These are phyloP conservation scores for Tricholoma saponaceum DNA, from an alignment of 768 basidiomycete species.

Conservation along the genomic window DNA sequence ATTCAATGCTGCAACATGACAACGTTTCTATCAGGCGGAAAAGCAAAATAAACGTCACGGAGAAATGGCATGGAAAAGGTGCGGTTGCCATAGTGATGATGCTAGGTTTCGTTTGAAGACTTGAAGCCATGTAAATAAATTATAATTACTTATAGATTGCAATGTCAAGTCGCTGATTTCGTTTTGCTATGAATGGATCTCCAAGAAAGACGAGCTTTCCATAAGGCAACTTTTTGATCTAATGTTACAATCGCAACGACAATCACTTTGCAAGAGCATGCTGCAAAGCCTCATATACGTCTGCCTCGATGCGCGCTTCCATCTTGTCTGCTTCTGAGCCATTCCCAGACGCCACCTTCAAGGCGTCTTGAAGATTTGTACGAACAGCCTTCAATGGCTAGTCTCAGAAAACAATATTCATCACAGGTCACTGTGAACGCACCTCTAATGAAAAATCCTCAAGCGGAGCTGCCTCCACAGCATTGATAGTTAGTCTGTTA, in stretches of 20 bases:
- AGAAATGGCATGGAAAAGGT: neutral
- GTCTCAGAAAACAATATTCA: neutral
- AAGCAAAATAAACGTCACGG: neutral
- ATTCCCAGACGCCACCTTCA: conserved; percentile 73
- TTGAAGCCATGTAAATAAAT: too few species aligned
- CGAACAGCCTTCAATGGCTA: conserved; percentile 68
- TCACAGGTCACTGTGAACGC: conserved; percentile 16
- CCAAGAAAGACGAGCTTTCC: too few species aligned
- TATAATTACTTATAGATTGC: too few species aligned
- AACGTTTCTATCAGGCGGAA: neutral
- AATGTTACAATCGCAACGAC: neutral
- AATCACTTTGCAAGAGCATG: conserved; percentile 55
- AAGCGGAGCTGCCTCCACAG: conserved; percentile 91
- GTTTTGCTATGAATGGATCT: neutral
- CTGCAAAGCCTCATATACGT: conserved; percentile 95
- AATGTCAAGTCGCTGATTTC: neutral
- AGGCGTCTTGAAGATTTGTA: conserved; percentile 83
- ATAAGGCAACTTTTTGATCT: neutral
- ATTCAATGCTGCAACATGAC: neutral
- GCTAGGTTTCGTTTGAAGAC: neutral
- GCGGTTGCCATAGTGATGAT: neutral
- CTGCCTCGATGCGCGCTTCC: conserved; percentile 91
- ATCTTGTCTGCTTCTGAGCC: conserved; percentile 92
- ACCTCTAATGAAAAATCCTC: conserved; percentile 92
- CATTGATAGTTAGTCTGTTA: conserved; percentile 95